These are phyloP conservation scores for Primulina tabacum DNA, from an alignment of 257 asterid genomes.

Conservation along the genomic window DNA sequence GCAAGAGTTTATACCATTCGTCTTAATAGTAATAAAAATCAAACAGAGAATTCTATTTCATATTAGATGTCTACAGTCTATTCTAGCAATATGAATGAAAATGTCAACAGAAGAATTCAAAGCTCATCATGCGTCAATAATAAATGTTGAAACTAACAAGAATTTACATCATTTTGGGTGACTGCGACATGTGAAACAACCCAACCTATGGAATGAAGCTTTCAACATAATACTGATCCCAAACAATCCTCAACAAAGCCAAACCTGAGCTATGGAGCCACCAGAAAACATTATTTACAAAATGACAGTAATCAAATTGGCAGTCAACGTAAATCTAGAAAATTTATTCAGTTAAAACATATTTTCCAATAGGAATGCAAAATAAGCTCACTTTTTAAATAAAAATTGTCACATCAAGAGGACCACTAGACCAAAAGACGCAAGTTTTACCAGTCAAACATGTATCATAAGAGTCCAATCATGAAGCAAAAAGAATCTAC, in stretches of 20 bases:
- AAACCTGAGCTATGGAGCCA: background rate
- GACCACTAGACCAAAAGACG: background rate
- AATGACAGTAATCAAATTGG: too few species aligned
- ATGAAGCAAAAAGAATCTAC: background rate
- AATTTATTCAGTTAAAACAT: background rate
- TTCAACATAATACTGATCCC: conserved; percentile 51
- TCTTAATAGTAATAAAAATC: background rate
- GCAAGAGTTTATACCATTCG: background rate
- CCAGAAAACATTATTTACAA: too few species aligned
- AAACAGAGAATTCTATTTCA: background rate
- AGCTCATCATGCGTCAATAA: conserved; percentile 7
- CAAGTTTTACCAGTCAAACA: background rate
- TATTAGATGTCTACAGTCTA: background rate
- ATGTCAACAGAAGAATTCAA: conserved; percentile 11
- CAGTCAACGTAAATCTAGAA: background rate
- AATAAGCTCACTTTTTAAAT: conserved; percentile 6
- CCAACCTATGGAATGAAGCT: conserved; percentile 83
- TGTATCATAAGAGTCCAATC: background rate
- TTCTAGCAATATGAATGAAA: background rate
- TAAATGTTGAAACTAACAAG: conserved; percentile 2
- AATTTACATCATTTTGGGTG: conserved; percentile 67
- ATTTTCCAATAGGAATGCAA: conserved; percentile 19
- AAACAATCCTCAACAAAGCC: conserved; percentile 79
- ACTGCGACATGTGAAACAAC: conserved; percentile 58
- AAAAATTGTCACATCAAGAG: background rate